Conservation (phyloP, 192 early-diverging fungal species). For the Coemansia sp. region DNA sequence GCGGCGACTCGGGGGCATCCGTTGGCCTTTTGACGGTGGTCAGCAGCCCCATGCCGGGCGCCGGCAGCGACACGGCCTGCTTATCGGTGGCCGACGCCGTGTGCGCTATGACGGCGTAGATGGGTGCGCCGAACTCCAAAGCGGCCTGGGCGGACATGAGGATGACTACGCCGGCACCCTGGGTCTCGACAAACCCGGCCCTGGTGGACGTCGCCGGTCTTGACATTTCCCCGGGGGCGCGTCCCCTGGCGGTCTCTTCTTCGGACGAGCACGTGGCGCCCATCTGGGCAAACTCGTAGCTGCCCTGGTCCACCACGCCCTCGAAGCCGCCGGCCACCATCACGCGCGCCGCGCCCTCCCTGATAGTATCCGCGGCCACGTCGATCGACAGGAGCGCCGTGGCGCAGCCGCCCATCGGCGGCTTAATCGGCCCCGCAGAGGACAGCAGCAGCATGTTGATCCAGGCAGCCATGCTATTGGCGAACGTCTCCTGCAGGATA, state of each 20-base stretch:
- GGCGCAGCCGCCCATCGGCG: slow-evolving; percentile 83
- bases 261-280: slow-evolving; percentile 87
- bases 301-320: slow-evolving; percentile 90
- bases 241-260: slow-evolving; percentile 78
- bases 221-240: slow-evolving; percentile 86
- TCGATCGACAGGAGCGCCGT: slow-evolving; percentile 90
- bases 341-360: slow-evolving; percentile 87
- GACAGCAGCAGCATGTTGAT: slow-evolving; percentile 95
- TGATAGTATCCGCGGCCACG: slow-evolving; percentile 86
- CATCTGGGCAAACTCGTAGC: slow-evolving; percentile 98
- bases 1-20: slow-evolving; percentile 53
- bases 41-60: slow-evolving; percentile 91
- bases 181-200: slow-evolving; percentile 93
- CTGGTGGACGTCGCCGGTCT: slow-evolving; percentile 85
- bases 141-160: slow-evolving; percentile 87
- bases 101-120: slow-evolving; percentile 84
- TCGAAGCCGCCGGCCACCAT: slow-evolving; percentile 92
- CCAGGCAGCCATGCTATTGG: slow-evolving; percentile 70
- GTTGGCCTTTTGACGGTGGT: slow-evolving; percentile 76
- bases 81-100: slow-evolving; percentile 93
- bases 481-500: slow-evolving; percentile 92
- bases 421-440: slow-evolving; percentile 84
- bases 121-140: slow-evolving; percentile 87
- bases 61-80: slow-evolving; percentile 89
- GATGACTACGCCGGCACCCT: slow-evolving; percentile 88